These are phyloP conservation scores for Sedum album DNA, from an alignment of 164 flowering plant genomes.

Conservation along the genomic window DNA sequence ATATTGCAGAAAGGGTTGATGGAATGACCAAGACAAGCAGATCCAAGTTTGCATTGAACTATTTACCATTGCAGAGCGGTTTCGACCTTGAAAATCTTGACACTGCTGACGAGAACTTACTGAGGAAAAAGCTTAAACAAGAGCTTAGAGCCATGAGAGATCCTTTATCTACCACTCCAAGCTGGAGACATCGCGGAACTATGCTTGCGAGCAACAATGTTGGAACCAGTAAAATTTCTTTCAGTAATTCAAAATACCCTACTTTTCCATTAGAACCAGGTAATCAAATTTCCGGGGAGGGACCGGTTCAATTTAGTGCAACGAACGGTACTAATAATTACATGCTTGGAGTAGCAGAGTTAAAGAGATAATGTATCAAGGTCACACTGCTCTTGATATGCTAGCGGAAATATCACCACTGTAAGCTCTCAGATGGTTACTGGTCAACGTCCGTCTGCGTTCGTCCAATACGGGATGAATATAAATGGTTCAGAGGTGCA, in stretches of 20 bases:
- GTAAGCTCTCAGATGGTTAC: neutral
- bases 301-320: neutral
- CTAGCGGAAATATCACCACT: neutral
- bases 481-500: neutral
- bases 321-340: neutral
- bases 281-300: neutral
- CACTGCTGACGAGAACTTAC: neutral
- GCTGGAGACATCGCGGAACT: neutral
- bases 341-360: too few species aligned
- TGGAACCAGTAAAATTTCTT: neutral
- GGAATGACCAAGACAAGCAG: conserved; percentile 5
- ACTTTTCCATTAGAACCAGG: neutral
- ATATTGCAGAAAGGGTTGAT: neutral
- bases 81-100: conserved; percentile 2
- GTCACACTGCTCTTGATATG: neutral
- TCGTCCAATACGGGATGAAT: neutral
- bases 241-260: neutral
- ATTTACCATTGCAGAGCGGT: neutral
- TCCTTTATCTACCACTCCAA: neutral
- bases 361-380: neutral
- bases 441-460: neutral
- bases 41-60: conserved; percentile 18
- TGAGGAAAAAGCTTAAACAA: conserved; percentile 1
- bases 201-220: neutral
- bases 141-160: conserved; percentile 6